Evolutionary conservation across 129 eudicot species (phyloP), one percentile per base, ranked within the genome.

Genomic region (Artemisia argyi): DNA sequence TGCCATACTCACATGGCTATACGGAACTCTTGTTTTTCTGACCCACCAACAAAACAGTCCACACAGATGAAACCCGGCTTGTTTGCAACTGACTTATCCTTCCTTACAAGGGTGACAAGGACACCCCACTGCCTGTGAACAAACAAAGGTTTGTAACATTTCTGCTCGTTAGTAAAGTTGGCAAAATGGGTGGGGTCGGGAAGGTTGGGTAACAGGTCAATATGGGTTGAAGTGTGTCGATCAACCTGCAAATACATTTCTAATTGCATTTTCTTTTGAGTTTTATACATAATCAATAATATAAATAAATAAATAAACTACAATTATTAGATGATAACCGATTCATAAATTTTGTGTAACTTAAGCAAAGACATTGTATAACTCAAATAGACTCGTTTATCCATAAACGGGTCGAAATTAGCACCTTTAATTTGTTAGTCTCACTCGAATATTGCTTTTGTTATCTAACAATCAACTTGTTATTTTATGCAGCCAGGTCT

Each of bases 1-100:
- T 91, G 75, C 96, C 96, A 4, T 89, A 86, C 74, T 84, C 97
- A 2, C 93, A 92, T 77, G 94, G 89, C 65, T 92, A 92, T 54
- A 92, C 98, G 0, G 98, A 89, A 66, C 90, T 92, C 66, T 92
- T 95, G 80, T 92, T 92, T 60, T 92, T 92, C 73, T 92, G 62
- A 89, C 61, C 49, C 55, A 17, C 55, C 9, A 52, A 64, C 49
- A 65, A 12, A 35, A 51, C 54, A 22, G 35, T 72, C 49, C 26
- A 10, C 2, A 7, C 16, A 56, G 11, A 17, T 15, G 16, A 9
- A 15, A 30, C 22, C 46, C 48, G 68, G 15, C 54, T 72, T 62
- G 48, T 15, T 62, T 55, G 10, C 11, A 18, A 0, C 20, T 3
- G 32, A 16, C 5, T 30, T 59, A 17, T 20, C 61, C 61, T 62